Conservation (phyloP, 768 basidiomycete species). For the Ephemerocybe angulata region DNA sequence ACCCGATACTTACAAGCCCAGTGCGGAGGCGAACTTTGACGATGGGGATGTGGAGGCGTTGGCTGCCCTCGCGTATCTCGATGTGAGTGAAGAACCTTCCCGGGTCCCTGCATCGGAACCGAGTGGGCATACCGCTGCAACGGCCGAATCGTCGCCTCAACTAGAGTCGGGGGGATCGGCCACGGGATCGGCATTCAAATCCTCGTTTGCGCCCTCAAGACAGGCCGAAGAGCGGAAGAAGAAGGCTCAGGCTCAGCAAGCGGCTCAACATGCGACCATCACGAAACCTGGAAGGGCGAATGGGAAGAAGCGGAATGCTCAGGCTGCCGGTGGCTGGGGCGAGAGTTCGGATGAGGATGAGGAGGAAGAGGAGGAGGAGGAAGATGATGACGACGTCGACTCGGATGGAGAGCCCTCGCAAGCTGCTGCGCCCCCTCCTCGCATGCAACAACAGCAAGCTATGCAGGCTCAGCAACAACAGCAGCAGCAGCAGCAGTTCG, state of each 20-base stretch:
- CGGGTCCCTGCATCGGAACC: conserved; percentile 14
- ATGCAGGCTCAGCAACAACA: conserved; percentile 4
- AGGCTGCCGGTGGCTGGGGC: conserved; percentile 55
- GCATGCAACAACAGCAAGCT: conserved; percentile 8
- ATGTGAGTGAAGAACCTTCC: conserved; percentile 41
- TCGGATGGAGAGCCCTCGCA: conserved; percentile 49
- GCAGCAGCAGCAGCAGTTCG: background rate
- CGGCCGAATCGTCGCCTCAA: conserved; percentile 31
- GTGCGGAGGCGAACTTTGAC: conserved; percentile 29
- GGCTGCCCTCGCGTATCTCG: conserved; percentile 75
- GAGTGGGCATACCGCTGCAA: background rate
- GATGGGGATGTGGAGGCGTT: conserved; percentile 67
- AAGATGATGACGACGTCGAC: conserved; percentile 70
- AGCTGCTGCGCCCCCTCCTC: conserved; percentile 18
- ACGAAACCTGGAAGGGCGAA: conserved; percentile 70
- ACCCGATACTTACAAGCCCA: conserved; percentile 1
- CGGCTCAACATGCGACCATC: conserved; percentile 73
- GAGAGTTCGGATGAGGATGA: conserved; percentile 82
- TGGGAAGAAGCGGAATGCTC: conserved; percentile 54
- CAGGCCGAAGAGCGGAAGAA: conserved; percentile 83
- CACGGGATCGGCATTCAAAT: conserved; percentile 49
- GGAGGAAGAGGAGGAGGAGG: conserved; percentile 85
- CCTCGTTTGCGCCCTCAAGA: conserved; percentile 85
- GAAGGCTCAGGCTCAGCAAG: conserved; percentile 79
- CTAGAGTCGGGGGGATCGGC: conserved; percentile 25